Conservation (phyloP, 768 basidiomycete species). For the Phylloporus arenicola region DNA sequence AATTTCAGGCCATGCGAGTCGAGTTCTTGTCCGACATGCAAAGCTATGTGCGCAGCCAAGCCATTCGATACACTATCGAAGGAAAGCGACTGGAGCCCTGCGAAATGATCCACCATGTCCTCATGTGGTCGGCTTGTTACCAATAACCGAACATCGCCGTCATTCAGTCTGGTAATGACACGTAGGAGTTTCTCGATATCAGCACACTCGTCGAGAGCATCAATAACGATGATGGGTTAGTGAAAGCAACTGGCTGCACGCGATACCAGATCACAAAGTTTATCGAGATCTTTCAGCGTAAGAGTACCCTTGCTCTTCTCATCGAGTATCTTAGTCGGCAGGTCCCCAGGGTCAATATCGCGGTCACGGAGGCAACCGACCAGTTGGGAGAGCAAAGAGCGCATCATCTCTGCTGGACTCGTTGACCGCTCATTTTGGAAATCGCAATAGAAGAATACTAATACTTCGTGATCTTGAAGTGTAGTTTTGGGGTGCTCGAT, state of each 20-base stretch:
- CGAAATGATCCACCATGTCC: not conserved
- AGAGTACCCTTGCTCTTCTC: not conserved
- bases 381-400: slow-evolving; percentile 2
- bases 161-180: not conserved
- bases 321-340: not conserved
- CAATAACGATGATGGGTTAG: slow-evolving; percentile 7
- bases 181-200: not conserved
- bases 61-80: not conserved
- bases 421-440: slow-evolving; percentile 1
- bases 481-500: not conserved
- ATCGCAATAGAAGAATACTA: slow-evolving; percentile 5
- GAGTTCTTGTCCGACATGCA: not conserved
- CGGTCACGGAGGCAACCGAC: not conserved
- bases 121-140: not conserved
- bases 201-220: slow-evolving; percentile 9
- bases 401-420: not conserved
- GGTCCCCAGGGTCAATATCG: not conserved
- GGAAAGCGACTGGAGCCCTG: not conserved
- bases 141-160: not conserved
- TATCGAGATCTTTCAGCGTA: not conserved
- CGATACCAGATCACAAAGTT: not conserved
- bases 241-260: not conserved
- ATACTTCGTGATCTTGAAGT: not conserved
- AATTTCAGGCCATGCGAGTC: not conserved
- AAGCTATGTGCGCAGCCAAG: not conserved